Base-by-base conservation (phyloP, 139 green algal species). In the Chlorella sp. region DNA sequence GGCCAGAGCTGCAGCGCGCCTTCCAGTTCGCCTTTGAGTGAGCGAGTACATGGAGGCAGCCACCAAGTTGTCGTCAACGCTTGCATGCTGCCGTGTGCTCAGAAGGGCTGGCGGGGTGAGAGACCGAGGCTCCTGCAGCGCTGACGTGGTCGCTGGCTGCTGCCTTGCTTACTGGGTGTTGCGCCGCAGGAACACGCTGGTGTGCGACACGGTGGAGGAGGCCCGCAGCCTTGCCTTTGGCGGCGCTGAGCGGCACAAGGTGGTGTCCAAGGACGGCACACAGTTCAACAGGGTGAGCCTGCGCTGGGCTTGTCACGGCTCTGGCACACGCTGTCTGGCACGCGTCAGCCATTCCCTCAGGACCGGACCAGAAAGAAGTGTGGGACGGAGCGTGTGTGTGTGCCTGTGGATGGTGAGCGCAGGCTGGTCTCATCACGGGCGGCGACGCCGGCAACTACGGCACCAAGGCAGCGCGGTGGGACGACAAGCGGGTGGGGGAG, bases 141-240 rank as follows among this genome's bases (percentile, higher is more conserved):
- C n/a, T n/a, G n/a, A n/a, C n/a, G n/a, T n/a, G n/a, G n/a, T n/a
- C n/a, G n/a, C n/a, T n/a, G n/a, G n/a, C n/a, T n/a, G n/a, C n/a
- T n/a, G n/a, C n/a, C n/a, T n/a, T n/a, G n/a, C n/a, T n/a, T n/a
- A n/a, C n/a, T n/a, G n/a, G n/a, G n/a, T n/a, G n/a, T n/a, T 61
- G 62, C 62, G 2, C 3, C 77, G 71, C 83, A 92, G 89, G 59
- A 93, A 91, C 83, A 95, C 94, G 1, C 66, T 99, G 22, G 89
- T 99, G 31, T 96, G 90, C 33, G 92, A 99, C 33, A 89, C 70
- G 0, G 64, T 92, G 30, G 79, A 94, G 26, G 90, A 96, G 78
- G 93, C 92, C 2, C 87, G 82, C 36, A 17, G 70, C 27, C 79
- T 97, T 62, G 89, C 88, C 4, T 96, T 88, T 72, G 73, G 72